These are phyloP conservation scores for Tripidium arundinaceum DNA, from an alignment of 202 grass and related monocot genomes.

Conservation along the genomic window DNA sequence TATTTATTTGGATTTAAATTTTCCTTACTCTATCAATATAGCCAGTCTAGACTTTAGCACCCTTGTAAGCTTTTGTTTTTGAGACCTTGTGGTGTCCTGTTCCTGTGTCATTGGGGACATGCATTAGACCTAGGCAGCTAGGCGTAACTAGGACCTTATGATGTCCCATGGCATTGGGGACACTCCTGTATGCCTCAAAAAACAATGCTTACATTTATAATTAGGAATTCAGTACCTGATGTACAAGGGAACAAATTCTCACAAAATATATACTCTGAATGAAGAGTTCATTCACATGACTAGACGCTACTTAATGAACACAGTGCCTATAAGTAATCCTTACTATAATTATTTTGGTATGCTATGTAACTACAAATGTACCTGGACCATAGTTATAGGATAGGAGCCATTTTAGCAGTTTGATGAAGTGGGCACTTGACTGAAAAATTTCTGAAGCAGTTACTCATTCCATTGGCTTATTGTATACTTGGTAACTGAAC, in stretches of 20 bases:
- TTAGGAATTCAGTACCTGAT: conserved; percentile 2
- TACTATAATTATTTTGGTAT: not conserved
- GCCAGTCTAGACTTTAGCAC: not conserved
- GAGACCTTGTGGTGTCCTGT: not conserved
- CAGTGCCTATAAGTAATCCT: not conserved
- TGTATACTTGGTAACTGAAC: not conserved
- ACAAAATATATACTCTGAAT: not conserved
- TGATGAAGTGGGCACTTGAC: not conserved
- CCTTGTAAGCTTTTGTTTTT: not conserved
- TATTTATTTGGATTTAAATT: conserved; percentile 35
- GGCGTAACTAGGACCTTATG: not conserved
- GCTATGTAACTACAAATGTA: not conserved
- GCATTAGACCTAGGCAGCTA: not conserved
- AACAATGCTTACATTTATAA: not conserved
- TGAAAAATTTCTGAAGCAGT: not conserved
- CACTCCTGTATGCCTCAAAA: not conserved
- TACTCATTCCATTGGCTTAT: not conserved
- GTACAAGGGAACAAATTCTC: not conserved
- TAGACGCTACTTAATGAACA: not conserved
- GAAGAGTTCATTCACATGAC: not conserved
- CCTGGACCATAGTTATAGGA: not conserved
- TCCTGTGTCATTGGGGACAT: not conserved
- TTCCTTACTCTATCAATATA: conserved; percentile 8
- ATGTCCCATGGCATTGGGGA: not conserved
- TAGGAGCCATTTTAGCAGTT: not conserved